Evolutionary conservation across 179 eudicot genomes (phyloP).

Genomic region (Silene coronaria): DNA sequence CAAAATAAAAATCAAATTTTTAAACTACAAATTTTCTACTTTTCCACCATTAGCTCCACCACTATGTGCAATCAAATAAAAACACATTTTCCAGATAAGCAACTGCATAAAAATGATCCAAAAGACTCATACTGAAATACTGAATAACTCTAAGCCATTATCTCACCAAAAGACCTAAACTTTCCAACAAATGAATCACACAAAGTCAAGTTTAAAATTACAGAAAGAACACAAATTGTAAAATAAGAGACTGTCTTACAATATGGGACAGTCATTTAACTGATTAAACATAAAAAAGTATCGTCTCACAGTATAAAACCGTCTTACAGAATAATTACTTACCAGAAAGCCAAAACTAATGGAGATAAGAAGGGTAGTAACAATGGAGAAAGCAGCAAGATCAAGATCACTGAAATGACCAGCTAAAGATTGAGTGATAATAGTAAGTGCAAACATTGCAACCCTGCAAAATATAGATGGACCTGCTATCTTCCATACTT

Average conservation of each 20-base stretch:
- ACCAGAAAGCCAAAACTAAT: slow-evolving; percentile 29
- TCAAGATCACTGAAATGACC: slow-evolving; percentile 37
- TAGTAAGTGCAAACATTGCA: slow-evolving; percentile 26
- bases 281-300: too few species aligned
- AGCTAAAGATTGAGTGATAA: slow-evolving; percentile 31
- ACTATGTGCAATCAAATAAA: not conserved
- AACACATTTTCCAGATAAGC: not conserved
- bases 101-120: not conserved
- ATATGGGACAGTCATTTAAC: too few species aligned
- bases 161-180: slow-evolving; percentile 12
- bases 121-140: not conserved
- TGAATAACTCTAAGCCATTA: not conserved
- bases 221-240: too few species aligned
- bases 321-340: not conserved
- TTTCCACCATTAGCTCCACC: too few species aligned
- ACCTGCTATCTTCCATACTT: slow-evolving; percentile 33
- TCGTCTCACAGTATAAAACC: too few species aligned
- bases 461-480: slow-evolving; percentile 34
- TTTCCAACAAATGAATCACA: not conserved
- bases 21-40: too few species aligned
- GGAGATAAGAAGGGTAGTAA: slow-evolving; percentile 29
- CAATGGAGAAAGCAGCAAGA: slow-evolving; percentile 39
- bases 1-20: too few species aligned
- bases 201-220: not conserved
- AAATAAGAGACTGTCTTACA: too few species aligned